These are phyloP conservation scores for Cucurbita argyrosperma DNA, from an alignment of 306 rosid genomes.

Conservation along the genomic window DNA sequence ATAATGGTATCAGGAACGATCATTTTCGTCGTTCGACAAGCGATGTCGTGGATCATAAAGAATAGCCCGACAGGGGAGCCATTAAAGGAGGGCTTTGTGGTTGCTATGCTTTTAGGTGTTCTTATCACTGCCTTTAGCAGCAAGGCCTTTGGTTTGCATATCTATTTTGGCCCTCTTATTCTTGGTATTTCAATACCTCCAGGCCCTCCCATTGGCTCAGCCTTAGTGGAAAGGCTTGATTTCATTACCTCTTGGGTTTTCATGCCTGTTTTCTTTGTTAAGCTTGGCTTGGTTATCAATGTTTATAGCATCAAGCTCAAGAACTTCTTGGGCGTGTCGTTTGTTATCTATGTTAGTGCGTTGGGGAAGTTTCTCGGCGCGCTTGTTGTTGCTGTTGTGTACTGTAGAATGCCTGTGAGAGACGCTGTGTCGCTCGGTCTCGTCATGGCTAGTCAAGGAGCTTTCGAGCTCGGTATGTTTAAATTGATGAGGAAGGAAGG, in stretches of 20 bases:
- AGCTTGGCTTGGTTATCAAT: constrained; percentile 11
- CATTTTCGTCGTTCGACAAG: neutral
- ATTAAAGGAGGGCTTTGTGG: neutral
- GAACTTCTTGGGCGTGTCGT: constrained; percentile 1
- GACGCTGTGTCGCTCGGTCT: constrained; percentile 24
- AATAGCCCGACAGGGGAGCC: constrained; percentile 4
- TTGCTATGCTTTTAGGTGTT: constrained; percentile 7
- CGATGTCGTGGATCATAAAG: constrained; percentile 8
- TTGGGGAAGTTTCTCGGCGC: constrained; percentile 21
- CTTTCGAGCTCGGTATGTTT: constrained; percentile 15
- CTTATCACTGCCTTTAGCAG: constrained; percentile 10
- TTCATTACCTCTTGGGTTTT: constrained; percentile 14
- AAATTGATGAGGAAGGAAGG: neutral
- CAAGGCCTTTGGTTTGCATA: constrained; percentile 10
- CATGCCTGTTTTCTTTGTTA: constrained; percentile 20
- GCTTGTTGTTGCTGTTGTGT: neutral
- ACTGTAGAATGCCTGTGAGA: constrained; percentile 7
- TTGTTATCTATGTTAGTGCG: constrained; percentile 5
- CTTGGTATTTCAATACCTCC: constrained; percentile 19
- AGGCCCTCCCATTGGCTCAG: constrained; percentile 17
- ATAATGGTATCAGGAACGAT: neutral
- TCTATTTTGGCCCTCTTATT: constrained; percentile 15
- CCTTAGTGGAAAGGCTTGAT: constrained; percentile 14
- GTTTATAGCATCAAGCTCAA: neutral
- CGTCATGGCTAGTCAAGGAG: constrained; percentile 20